These are phyloP conservation scores for Neopestalotiopsis sp. DNA, from an alignment of 2,329 filamentous ascomycete genomes.

Conservation along the genomic window DNA sequence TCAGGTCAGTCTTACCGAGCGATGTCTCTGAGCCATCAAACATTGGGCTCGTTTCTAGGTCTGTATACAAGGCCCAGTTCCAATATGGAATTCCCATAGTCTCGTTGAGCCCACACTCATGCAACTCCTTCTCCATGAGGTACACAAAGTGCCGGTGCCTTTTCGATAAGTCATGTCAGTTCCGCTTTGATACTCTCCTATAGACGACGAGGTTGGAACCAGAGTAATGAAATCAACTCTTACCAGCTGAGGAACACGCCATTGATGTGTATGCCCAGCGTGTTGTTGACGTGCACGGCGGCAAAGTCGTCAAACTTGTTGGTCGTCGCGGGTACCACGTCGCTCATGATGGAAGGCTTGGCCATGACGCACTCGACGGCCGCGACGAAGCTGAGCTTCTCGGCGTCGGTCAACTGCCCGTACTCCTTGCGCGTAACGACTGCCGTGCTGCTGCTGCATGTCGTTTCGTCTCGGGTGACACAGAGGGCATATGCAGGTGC, in stretches of 20 bases:
- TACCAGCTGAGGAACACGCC: slow-evolving; percentile 30
- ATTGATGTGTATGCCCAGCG: slow-evolving; percentile 27
- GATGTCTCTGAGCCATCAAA: slow-evolving; percentile 2
- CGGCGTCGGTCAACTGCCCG: slow-evolving; percentile 20
- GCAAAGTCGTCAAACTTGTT: slow-evolving; percentile 36
- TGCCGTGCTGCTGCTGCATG: background rate
- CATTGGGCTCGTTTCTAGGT: slow-evolving; percentile 5
- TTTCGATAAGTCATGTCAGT: background rate
- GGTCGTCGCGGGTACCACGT: slow-evolving; percentile 28
- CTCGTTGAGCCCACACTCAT: slow-evolving; percentile 12
- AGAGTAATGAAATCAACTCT: background rate
- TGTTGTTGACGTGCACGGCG: slow-evolving; percentile 31
- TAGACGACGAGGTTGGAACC: background rate
- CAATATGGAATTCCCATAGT: slow-evolving; percentile 4
- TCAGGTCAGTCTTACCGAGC: background rate
- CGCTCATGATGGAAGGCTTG: slow-evolving; percentile 24
- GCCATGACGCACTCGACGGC: slow-evolving; percentile 30
- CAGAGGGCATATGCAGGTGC: slow-evolving; percentile 1
- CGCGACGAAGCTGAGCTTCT: slow-evolving; percentile 27
- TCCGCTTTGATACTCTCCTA: too few species aligned
- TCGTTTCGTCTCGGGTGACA: background rate
- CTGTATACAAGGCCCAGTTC: slow-evolving; percentile 10
- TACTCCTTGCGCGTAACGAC: slow-evolving; percentile 6
- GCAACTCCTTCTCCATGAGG: slow-evolving; percentile 29
- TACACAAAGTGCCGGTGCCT: slow-evolving; percentile 29